Evolutionary conservation across 306 rosid species (phyloP).

Genomic region (Sesbania bispinosa): DNA sequence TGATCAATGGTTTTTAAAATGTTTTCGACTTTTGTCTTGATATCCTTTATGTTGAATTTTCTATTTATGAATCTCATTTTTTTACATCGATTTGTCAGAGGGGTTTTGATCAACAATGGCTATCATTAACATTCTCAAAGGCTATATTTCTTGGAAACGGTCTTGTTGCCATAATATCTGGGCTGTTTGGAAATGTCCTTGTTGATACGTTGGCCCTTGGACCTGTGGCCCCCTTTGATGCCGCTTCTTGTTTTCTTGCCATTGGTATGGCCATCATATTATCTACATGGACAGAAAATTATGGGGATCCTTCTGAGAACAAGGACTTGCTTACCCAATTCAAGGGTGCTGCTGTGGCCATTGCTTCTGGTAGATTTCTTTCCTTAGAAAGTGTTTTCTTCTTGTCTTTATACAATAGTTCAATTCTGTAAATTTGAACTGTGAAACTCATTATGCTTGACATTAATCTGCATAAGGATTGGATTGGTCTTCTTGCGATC

Average conservation of each 20-base stretch:
- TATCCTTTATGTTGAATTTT: conserved; percentile 19
- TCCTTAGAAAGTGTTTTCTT: background rate
- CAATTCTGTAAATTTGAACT: conserved; percentile 20
- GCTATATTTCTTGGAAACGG: conserved; percentile 96
- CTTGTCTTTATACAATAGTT: conserved; percentile 7
- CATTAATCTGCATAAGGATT: background rate
- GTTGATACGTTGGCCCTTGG: conserved; percentile 81
- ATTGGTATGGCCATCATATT: conserved; percentile 85
- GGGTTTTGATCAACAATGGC: conserved; percentile 95
- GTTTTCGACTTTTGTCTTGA: background rate
- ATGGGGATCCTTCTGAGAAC: conserved; percentile 76
- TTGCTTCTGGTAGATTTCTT: conserved; percentile 77
- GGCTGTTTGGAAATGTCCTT: conserved; percentile 86
- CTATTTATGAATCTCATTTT: conserved; percentile 27
- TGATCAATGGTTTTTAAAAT: background rate
- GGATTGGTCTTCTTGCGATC: conserved; percentile 1
- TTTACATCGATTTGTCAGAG: conserved; percentile 53
- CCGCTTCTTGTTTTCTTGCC: conserved; percentile 94
- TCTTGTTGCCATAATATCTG: conserved; percentile 79
- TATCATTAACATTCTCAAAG: conserved; percentile 85
- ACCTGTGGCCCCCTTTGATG: conserved; percentile 98
- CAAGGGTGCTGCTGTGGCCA: conserved; percentile 87
- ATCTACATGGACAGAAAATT: conserved; percentile 86
- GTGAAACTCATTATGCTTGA: background rate
- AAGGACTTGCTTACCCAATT: conserved; percentile 85